These are phyloP conservation scores for Rhododendron ferrugineum DNA, from an alignment of 148 eudicot species.

Conservation along the genomic window DNA sequence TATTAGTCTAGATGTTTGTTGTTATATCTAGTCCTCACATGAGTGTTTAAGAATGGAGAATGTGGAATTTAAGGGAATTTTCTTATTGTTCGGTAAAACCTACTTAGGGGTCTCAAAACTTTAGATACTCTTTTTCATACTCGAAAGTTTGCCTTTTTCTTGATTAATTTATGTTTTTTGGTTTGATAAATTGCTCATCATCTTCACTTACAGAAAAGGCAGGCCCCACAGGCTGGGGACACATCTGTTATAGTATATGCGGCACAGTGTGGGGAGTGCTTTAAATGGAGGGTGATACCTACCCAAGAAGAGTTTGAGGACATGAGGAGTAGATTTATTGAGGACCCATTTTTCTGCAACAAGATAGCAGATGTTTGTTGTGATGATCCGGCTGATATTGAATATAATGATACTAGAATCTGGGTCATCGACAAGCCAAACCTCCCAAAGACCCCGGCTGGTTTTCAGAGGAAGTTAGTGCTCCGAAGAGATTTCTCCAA, in stretches of 20 bases:
- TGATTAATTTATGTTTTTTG: neutral
- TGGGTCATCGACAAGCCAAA: conserved; percentile 73
- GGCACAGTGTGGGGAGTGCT: conserved; percentile 60
- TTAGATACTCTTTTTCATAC: neutral
- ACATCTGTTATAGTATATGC: conserved; percentile 29
- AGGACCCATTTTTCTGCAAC: conserved; percentile 55
- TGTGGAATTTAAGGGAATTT: neutral
- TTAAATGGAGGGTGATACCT: conserved; percentile 62
- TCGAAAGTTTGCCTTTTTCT: neutral
- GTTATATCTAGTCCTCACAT: neutral
- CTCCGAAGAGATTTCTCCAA: conserved; percentile 54
- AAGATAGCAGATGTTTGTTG: conserved; percentile 38
- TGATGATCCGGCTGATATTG: conserved; percentile 56
- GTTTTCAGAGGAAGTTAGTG: conserved; percentile 47
- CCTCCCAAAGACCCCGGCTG: conserved; percentile 57
- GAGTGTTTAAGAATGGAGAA: neutral
- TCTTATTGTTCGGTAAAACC: neutral
- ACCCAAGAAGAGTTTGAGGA: conserved; percentile 63
- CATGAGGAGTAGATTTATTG: conserved; percentile 38
- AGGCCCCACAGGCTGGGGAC: neutral
- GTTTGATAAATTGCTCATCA: neutral
- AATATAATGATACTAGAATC: conserved; percentile 42
- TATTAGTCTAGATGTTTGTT: neutral
- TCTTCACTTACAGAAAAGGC: neutral
- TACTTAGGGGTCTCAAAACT: neutral